These are phyloP conservation scores for Chrysosporium keratinophilum DNA, from an alignment of 2,329 filamentous ascomycete genomes.

Conservation along the genomic window DNA sequence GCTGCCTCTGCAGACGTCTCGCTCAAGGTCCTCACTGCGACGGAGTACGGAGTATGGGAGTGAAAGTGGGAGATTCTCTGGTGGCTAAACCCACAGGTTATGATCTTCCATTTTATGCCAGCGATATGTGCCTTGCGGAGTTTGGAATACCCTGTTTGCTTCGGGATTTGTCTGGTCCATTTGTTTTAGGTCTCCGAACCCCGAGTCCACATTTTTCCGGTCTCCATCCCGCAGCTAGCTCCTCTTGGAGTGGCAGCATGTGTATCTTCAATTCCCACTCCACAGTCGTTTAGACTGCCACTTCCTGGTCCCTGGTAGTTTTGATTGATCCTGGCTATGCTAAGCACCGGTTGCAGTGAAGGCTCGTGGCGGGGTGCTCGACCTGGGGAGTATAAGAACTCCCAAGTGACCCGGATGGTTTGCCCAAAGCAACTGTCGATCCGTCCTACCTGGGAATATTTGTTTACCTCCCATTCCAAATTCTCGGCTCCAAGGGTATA, in stretches of 20 bases:
- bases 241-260: not conserved
- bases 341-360: not conserved
- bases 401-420: not conserved
- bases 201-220: slow-evolving; percentile 1
- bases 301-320: not conserved
- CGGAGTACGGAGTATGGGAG: too few species aligned
- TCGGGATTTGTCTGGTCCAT: not conserved
- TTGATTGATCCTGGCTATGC: not conserved
- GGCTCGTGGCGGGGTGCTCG: not conserved
- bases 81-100: too few species aligned
- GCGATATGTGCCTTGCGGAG: too few species aligned
- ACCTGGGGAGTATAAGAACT: slow-evolving; percentile 1
- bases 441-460: not conserved
- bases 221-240: not conserved
- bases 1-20: too few species aligned
- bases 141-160: too few species aligned
- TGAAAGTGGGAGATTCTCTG: too few species aligned
- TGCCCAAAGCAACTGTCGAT: not conserved
- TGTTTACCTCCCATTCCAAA: not conserved
- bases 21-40: too few species aligned
- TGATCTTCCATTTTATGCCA: too few species aligned
- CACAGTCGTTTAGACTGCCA: not conserved
- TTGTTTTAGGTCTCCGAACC: not conserved
- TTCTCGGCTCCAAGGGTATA: not conserved
- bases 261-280: not conserved